Percentiles rank a stretch among this genome's conserved stretches.
Conservation (phyloP, 2,329 filamentous ascomycete genomes). For the Rhexocercosporidium sp. region DNA sequence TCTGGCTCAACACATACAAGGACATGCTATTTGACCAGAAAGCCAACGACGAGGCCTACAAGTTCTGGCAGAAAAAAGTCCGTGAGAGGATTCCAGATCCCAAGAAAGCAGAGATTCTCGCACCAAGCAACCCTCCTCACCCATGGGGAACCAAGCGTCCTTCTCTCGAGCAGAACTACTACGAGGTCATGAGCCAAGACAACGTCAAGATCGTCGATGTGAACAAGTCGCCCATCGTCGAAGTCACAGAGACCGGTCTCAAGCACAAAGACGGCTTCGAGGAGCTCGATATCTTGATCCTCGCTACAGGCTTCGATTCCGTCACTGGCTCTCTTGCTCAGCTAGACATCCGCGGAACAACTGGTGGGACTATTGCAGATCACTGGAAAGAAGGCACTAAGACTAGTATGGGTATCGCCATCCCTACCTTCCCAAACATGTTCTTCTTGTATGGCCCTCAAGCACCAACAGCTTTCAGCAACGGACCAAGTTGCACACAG, state of each 20-base stretch:
- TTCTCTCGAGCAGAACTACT: slow-evolving; percentile 54
- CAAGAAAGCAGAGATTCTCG: slow-evolving; percentile 50
- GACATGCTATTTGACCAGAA: slow-evolving; percentile 50
- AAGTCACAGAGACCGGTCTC: slow-evolving; percentile 47
- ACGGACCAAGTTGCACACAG: slow-evolving; percentile 49
- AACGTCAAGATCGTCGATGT: slow-evolving; percentile 54
- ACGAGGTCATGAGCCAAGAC: slow-evolving; percentile 52
- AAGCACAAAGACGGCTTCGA: slow-evolving; percentile 37
- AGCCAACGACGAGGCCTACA: slow-evolving; percentile 52
- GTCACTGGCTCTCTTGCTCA: slow-evolving; percentile 42
- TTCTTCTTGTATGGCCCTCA: slow-evolving; percentile 52
- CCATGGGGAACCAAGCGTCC: slow-evolving; percentile 53
- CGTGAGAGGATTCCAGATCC: slow-evolving; percentile 52
- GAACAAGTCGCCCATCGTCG: slow-evolving; percentile 48
- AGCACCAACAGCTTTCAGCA: slow-evolving; percentile 46
- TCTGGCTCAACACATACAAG: slow-evolving; percentile 52
- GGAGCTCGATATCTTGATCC: slow-evolving; percentile 42
- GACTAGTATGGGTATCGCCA: slow-evolving; percentile 48
- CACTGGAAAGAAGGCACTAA: slow-evolving; percentile 42
- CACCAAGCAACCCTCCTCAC: slow-evolving; percentile 51
- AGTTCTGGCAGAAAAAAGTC: slow-evolving; percentile 55
- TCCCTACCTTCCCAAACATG: slow-evolving; percentile 53
- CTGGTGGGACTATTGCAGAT: slow-evolving; percentile 41
- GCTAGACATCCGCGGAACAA: slow-evolving; percentile 41
- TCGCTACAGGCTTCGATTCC: slow-evolving; percentile 47